Percentiles rank a stretch among this genome's conserved stretches.
Evolutionary conservation across 2,329 filamentous ascomycete species (phyloP).

Genomic region (Tricladium varicosporioides): DNA sequence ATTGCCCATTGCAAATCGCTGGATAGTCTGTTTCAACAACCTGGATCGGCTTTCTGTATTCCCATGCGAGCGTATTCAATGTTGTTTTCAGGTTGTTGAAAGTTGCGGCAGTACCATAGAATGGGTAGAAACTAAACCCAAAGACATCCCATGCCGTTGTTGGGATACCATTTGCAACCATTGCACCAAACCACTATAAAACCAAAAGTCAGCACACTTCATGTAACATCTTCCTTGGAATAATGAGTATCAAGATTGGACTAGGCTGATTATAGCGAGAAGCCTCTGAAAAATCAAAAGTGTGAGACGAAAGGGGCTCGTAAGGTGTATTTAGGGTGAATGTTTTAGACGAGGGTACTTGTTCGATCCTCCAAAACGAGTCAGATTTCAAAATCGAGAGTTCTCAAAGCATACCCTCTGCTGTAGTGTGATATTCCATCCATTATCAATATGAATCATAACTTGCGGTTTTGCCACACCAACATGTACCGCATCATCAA

Average conservation of each 20-base stretch:
- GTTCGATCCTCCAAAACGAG: not conserved
- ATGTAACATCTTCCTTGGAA: not conserved
- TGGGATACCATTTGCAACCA: constrained; percentile 50
- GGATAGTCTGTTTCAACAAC: constrained; percentile 74
- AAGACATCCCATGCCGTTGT: constrained; percentile 66
- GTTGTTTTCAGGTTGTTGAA: constrained; percentile 54
- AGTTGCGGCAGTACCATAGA: constrained; percentile 61
- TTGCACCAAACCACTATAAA: constrained; percentile 56
- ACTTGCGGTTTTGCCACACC: constrained; percentile 55
- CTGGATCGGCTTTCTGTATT: constrained; percentile 63
- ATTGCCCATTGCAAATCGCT: constrained; percentile 56
- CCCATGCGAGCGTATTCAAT: constrained; percentile 55
- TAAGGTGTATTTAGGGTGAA: too few relatives aligned
- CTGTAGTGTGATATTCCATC: constrained; percentile 66
- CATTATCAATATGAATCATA: constrained; percentile 73
- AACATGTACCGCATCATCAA: constrained; percentile 58
- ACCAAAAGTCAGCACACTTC: not conserved
- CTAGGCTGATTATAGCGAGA: too few relatives aligned
- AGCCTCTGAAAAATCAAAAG: too few relatives aligned
- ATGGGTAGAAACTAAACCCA: constrained; percentile 71
- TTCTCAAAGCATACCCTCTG: constrained; percentile 31
- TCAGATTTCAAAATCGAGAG: not conserved
- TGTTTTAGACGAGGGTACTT: too few relatives aligned
- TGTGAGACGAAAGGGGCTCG: too few relatives aligned
- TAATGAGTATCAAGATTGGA: not conserved